A percentile compares a stretch with the other conserved stretches of the same genome.
Conservation (phyloP, 768 basidiomycete genomes). For the Tulasnella sp. region DNA sequence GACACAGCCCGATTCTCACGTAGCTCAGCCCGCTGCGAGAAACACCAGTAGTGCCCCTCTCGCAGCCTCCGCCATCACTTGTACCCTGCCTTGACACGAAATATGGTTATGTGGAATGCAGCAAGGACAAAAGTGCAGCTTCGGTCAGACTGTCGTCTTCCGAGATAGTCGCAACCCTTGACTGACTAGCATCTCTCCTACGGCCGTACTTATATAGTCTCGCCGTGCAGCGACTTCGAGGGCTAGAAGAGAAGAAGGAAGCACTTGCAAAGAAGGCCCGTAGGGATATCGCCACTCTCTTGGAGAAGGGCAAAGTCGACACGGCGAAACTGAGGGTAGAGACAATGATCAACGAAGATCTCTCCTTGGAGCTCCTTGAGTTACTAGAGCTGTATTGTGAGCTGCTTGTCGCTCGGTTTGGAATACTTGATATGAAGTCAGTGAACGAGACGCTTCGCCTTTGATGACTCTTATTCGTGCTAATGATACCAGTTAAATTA, state of each 20-base stretch:
- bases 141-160: neutral
- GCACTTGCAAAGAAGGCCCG: conserved; percentile 66
- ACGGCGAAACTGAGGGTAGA: conserved; percentile 80
- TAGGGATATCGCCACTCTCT: conserved; percentile 66
- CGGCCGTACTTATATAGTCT: conserved; percentile 37
- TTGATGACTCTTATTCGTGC: neutral
- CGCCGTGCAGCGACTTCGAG: conserved; percentile 75
- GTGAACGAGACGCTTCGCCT: neutral
- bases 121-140: conserved; percentile 22
- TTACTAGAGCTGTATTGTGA: conserved; percentile 91
- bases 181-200: conserved; percentile 15
- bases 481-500: neutral
- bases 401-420: conserved; percentile 84
- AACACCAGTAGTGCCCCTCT: neutral
- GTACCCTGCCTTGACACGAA: neutral
- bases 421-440: conserved; percentile 80
- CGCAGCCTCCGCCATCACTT: neutral
- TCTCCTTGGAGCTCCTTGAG: conserved; percentile 79
- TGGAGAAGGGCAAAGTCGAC: conserved; percentile 73
- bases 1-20: too few relatives aligned
- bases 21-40: too few relatives aligned
- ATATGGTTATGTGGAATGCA: conserved; percentile 19
- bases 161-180: conserved; percentile 12
- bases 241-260: conserved; percentile 83
- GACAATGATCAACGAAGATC: conserved; percentile 77